phyloP scores from a whole-genome alignment of 768 basidiomycete species.

The Boletus pseudopeckii region DNA sequence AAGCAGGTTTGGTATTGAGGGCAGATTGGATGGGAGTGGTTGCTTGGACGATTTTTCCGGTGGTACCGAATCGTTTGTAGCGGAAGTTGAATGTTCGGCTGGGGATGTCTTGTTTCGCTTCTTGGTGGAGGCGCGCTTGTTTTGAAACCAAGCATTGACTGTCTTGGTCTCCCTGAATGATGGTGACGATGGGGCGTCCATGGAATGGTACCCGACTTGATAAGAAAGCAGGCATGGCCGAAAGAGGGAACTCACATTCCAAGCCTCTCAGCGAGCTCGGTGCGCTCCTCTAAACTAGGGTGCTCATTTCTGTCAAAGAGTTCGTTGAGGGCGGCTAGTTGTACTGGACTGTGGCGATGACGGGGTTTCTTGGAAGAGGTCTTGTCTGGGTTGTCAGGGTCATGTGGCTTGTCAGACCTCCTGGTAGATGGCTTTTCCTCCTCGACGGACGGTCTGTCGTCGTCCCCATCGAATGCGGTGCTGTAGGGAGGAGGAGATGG shows the following conservation, averaged over 20 bases:
- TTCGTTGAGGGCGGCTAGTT: slow-evolving; percentile 73
- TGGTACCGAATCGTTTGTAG: slow-evolving; percentile 22
- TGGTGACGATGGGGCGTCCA: slow-evolving; percentile 5
- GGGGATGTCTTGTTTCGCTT: slow-evolving; percentile 52
- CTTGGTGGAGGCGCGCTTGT: slow-evolving; percentile 80
- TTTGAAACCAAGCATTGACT: slow-evolving; percentile 85
- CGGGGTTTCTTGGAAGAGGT: slow-evolving; percentile 61
- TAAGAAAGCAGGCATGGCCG: slow-evolving; percentile 21
- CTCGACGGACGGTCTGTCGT: slow-evolving; percentile 17
- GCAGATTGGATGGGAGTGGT: slow-evolving; percentile 28
- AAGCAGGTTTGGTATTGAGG: slow-evolving; percentile 40
- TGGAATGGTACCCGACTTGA: slow-evolving; percentile 10
- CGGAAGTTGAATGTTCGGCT: slow-evolving; percentile 31
- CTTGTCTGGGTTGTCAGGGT: slow-evolving; percentile 26
- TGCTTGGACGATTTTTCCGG: slow-evolving; percentile 27
- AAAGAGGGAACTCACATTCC: slow-evolving; percentile 61
- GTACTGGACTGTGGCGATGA: slow-evolving; percentile 69
- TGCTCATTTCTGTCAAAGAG: slow-evolving; percentile 77
- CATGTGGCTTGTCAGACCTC: slow-evolving; percentile 21
- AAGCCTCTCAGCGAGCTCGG: slow-evolving; percentile 64
- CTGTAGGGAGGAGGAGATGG: slow-evolving; percentile 9
- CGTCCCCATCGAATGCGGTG: slow-evolving; percentile 17
- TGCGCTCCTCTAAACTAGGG: slow-evolving; percentile 65
- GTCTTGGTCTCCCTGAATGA: slow-evolving; percentile 73
- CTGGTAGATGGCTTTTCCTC: slow-evolving; percentile 26